Conservation (phyloP, 257 asterid genomes). For the Solanum pennellii region DNA sequence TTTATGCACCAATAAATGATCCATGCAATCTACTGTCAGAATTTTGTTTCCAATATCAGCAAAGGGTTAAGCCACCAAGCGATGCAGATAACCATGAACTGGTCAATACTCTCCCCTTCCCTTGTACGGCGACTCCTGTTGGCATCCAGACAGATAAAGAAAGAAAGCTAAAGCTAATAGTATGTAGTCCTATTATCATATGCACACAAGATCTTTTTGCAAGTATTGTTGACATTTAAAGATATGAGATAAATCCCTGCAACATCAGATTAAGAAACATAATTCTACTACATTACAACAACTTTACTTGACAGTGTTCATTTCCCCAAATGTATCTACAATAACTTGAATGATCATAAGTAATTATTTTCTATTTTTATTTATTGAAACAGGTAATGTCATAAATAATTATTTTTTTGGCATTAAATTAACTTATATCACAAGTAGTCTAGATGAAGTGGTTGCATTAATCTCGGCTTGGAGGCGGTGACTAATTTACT, state of each 20-base stretch:
- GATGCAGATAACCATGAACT: neutral
- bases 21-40: conserved; percentile 21
- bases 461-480: neutral
- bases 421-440: neutral
- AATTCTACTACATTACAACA: neutral
- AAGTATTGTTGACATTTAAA: neutral
- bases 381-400: too few relatives aligned
- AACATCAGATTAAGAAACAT: neutral
- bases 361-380: neutral
- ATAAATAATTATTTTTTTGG: too few relatives aligned
- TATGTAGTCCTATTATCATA: neutral
- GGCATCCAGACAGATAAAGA: neutral
- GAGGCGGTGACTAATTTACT: neutral
- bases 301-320: neutral
- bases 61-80: neutral
- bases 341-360: neutral
- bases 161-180: neutral
- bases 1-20: conserved; percentile 5
- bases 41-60: conserved; percentile 12
- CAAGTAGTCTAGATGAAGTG: neutral
- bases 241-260: neutral
- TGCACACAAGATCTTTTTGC: neutral
- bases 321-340: neutral
- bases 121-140: conserved; percentile 63
- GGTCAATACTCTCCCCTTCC: conserved; percentile 68